Conservation (phyloP, 169 alveolate species). For the Sarcocystis neurona region DNA sequence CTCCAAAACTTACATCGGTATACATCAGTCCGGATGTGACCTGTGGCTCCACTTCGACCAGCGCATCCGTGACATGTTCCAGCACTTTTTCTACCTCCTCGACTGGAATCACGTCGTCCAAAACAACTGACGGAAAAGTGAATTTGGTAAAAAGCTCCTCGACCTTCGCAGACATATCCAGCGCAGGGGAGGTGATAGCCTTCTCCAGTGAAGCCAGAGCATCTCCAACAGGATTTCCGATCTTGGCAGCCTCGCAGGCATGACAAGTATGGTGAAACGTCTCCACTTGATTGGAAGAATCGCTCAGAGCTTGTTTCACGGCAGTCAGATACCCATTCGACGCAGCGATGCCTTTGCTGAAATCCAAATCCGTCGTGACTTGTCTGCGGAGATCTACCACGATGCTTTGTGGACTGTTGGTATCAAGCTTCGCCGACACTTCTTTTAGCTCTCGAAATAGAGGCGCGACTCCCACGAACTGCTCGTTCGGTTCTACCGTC, state of each 20-base stretch:
- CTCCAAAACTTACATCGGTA: neutral
- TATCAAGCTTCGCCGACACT: constrained; percentile 12
- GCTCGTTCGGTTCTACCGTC: neutral
- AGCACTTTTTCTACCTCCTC: neutral
- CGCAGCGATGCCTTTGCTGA: neutral
- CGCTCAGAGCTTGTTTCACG: neutral
- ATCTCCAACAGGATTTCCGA: no score
- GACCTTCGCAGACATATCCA: neutral
- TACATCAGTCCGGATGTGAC: neutral
- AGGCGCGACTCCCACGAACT: constrained; percentile 10
- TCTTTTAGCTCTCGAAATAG: neutral
- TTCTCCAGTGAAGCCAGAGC: no score
- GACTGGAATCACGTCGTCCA: constrained; percentile 19
- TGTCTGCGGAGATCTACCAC: neutral
- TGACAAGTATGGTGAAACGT: neutral
- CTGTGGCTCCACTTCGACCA: constrained; percentile 15
- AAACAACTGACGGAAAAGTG: constrained; percentile 22
- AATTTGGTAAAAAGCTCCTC: neutral
- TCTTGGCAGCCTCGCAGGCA: neutral
- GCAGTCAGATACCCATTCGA: neutral
- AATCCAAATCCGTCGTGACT: neutral
- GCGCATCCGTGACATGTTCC: constrained; percentile 2
- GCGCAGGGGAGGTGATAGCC: no score
- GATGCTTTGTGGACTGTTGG: neutral
- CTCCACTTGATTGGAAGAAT: neutral